Conservation (phyloP, 148 eudicot genomes). For the Spergularia marina region DNA sequence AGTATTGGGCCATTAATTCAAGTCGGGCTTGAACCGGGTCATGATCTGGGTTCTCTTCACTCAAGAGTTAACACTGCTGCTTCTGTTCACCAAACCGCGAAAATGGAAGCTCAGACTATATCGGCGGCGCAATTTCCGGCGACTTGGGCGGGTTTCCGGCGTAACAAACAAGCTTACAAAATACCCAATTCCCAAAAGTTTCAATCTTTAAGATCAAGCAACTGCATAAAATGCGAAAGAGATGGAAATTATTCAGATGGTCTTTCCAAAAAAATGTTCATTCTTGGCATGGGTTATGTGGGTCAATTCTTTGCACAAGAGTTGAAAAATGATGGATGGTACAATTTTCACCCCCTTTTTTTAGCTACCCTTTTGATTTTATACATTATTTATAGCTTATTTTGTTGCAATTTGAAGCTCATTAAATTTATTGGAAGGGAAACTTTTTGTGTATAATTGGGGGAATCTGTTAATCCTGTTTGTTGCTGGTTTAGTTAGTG, state of each 20-base stretch:
- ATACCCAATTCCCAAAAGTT: conserved; percentile 1
- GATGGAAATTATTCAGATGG: conserved; percentile 8
- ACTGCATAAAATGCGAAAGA: conserved; percentile 8
- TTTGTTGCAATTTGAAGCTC: neutral
- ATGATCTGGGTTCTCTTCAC: too few species aligned
- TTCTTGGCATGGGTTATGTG: conserved; percentile 84
- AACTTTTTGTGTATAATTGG: too few species aligned
- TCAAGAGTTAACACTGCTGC: neutral
- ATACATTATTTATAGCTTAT: neutral
- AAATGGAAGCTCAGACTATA: conserved; percentile 28
- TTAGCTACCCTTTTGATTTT: neutral
- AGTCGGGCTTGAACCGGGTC: too few species aligned
- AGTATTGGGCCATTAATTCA: too few species aligned
- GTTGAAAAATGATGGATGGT: conserved; percentile 63
- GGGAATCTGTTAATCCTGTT: too few species aligned
- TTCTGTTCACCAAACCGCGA: neutral
- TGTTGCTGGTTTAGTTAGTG: too few species aligned
- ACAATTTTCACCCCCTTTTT: conserved; percentile 3
- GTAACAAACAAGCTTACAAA: neutral
- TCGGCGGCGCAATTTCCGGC: conserved; percentile 24
- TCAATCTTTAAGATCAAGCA: conserved; percentile 11
- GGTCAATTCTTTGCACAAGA: conserved; percentile 65
- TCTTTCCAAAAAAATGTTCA: conserved; percentile 49
- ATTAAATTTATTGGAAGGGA: too few species aligned
- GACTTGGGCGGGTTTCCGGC: neutral